These are phyloP conservation scores for Mucor ambiguus DNA, from an alignment of 371 early-diverging fungal genomes.

Conservation along the genomic window DNA sequence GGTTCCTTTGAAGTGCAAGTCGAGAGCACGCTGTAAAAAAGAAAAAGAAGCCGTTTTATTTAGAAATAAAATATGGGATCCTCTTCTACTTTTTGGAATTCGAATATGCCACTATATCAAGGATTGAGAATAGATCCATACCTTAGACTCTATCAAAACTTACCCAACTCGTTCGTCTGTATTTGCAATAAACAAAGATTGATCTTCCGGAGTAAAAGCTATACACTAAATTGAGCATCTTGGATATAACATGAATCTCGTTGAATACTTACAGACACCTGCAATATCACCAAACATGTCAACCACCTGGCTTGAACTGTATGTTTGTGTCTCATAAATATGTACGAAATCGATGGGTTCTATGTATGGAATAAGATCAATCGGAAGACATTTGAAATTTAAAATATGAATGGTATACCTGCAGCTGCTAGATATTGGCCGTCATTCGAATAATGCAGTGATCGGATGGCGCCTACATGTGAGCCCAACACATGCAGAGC, in stretches of 20 bases:
- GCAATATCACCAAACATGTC: conserved; percentile 87
- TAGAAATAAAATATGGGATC: conserved; percentile 17
- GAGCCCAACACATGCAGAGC: conserved; percentile 65
- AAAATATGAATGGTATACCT: conserved; percentile 36
- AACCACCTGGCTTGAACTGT: conserved; percentile 64
- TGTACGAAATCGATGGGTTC: conserved; percentile 83
- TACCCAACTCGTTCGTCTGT: conserved; percentile 43
- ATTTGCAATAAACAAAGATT: conserved; percentile 63
- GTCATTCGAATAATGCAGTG: conserved; percentile 71
- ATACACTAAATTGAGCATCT: background rate
- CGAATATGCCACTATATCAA: conserved; percentile 27
- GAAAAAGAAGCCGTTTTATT: background rate
- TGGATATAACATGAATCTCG: background rate
- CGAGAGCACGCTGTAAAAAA: conserved; percentile 3
- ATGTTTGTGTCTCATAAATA: conserved; percentile 59
- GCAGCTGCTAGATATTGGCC: conserved; percentile 74
- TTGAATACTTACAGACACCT: conserved; percentile 53
- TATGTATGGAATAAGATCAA: conserved; percentile 14
- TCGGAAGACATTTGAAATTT: too few relatives aligned
- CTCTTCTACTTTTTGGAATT: conserved; percentile 29
- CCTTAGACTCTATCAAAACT: background rate
- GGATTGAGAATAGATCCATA: background rate
- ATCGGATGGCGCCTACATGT: conserved; percentile 77
- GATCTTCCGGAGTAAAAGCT: conserved; percentile 58
- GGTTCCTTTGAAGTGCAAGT: conserved; percentile 24